phyloP scores from a whole-genome alignment of 2,329 filamentous ascomycete genomes.

The Sporothrix dimorphospora region DNA sequence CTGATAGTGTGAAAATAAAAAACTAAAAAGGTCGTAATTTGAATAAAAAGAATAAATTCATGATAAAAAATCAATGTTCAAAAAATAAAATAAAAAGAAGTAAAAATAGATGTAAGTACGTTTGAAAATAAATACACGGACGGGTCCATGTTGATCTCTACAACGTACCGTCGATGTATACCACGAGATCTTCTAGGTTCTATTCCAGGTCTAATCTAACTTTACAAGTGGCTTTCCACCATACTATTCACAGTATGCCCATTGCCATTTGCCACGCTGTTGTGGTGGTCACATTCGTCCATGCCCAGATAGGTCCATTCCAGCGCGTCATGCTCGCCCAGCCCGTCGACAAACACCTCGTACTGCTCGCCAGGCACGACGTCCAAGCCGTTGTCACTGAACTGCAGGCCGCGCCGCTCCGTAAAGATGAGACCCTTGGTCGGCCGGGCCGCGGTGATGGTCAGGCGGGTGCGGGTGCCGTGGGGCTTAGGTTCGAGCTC shows the following conservation, averaged over 20 bases:
- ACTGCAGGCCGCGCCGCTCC: constrained; percentile 51
- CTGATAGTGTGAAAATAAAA: too few relatives aligned
- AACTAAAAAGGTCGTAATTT: too few relatives aligned
- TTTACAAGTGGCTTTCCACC: too few relatives aligned
- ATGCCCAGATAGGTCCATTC: constrained; percentile 5
- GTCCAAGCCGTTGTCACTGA: constrained; percentile 69
- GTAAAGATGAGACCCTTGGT: constrained; percentile 68
- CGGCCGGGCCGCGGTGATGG: constrained; percentile 62
- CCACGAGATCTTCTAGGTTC: neutral
- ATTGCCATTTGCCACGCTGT: neutral
- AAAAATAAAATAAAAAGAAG: too few relatives aligned
- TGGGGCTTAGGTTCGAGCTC: neutral
- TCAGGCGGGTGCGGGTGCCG: neutral
- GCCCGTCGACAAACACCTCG: constrained; percentile 54
- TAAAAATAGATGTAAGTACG: too few relatives aligned
- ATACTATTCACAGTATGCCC: neutral
- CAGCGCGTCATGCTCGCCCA: constrained; percentile 42
- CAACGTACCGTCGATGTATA: too few relatives aligned
- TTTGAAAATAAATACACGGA: too few relatives aligned
- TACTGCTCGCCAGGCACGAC: constrained; percentile 64
- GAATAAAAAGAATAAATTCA: too few relatives aligned
- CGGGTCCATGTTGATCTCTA: too few relatives aligned
- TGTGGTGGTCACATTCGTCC: neutral
- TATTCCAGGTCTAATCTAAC: neutral
- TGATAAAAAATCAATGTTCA: too few relatives aligned